phyloP scores from a whole-genome alignment of 1,284 basidiomycete genomes.

The Irpex sp. region DNA sequence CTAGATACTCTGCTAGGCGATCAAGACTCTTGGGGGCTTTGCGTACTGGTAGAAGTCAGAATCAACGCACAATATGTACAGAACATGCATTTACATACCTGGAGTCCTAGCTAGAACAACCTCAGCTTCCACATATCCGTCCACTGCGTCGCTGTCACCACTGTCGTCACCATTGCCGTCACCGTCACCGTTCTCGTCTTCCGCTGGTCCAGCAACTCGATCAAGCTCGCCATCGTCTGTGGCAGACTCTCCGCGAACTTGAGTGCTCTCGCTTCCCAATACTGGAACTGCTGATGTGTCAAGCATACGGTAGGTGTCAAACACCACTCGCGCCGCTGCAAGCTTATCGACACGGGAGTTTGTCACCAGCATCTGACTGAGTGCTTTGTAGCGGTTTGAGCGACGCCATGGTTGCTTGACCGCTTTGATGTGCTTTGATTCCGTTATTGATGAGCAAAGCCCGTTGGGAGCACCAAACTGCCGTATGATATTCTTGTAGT shows the following conservation, averaged over 20 bases:
- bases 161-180: too few species aligned
- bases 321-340: background rate
- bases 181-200: too few species aligned
- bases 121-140: too few species aligned
- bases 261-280: background rate
- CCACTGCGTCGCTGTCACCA: too few species aligned
- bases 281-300: background rate
- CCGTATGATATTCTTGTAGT: constrained; percentile 9
- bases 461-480: constrained; percentile 14
- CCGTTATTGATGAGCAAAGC: constrained; percentile 15
- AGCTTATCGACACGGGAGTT: constrained; percentile 8
- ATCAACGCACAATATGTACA: too few species aligned
- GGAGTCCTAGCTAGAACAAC: too few species aligned
- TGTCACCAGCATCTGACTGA: constrained; percentile 5
- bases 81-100: too few species aligned
- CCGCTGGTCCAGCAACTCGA: too few species aligned
- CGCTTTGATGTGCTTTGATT: constrained; percentile 13
- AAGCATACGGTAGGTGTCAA: background rate
- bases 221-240: too few species aligned
- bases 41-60: background rate
- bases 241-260: too few species aligned
- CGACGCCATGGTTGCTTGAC: constrained; percentile 13
- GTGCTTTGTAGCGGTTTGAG: constrained; percentile 1
- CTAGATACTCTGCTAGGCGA: background rate
- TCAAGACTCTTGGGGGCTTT: background rate